These are phyloP conservation scores for Udeniomyces megalosporus DNA, from an alignment of 768 basidiomycete species.

Conservation along the genomic window DNA sequence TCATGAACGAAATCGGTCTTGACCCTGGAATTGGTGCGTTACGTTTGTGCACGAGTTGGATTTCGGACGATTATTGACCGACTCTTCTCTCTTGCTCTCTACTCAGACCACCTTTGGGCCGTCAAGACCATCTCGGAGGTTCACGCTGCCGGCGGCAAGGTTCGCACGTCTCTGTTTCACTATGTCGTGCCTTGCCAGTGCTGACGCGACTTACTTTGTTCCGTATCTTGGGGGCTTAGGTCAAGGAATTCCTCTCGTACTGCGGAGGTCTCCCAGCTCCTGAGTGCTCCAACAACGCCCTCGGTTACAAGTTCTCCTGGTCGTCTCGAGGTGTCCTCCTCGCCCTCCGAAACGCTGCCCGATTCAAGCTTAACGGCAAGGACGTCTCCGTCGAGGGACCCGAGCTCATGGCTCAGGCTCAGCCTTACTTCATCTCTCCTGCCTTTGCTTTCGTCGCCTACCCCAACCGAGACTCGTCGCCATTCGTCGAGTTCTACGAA, in stretches of 20 bases:
- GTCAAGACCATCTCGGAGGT: conserved; percentile 88
- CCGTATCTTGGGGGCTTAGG: too few species aligned
- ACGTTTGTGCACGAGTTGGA: background rate
- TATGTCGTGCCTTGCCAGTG: conserved; percentile 1
- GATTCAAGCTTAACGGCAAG: conserved; percentile 54
- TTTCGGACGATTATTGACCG: background rate
- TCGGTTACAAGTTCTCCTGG: conserved; percentile 99
- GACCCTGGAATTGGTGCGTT: conserved; percentile 61
- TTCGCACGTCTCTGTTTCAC: conserved; percentile 32
- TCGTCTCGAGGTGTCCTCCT: conserved; percentile 89
- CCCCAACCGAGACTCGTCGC: conserved; percentile 85
- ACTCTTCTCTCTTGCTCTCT: too few species aligned
- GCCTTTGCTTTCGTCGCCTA: conserved; percentile 93
- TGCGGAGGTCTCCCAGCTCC: conserved; percentile 93
- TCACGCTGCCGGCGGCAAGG: conserved; percentile 87
- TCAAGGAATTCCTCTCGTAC: conserved; percentile 83
- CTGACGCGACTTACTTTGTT: too few species aligned
- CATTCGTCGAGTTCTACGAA: conserved; percentile 78
- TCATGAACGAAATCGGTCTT: conserved; percentile 94
- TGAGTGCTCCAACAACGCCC: conserved; percentile 77
- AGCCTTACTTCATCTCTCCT: conserved; percentile 87
- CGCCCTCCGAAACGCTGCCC: conserved; percentile 78
- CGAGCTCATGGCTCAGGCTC: conserved; percentile 75
- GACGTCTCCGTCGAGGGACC: conserved; percentile 51
- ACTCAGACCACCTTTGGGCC: conserved; percentile 66